Evolutionary conservation across 108 stramenopile genomes (phyloP), one percentile per base, ranked within the genome.

Genomic region (Discostella pseudostelligera): DNA sequence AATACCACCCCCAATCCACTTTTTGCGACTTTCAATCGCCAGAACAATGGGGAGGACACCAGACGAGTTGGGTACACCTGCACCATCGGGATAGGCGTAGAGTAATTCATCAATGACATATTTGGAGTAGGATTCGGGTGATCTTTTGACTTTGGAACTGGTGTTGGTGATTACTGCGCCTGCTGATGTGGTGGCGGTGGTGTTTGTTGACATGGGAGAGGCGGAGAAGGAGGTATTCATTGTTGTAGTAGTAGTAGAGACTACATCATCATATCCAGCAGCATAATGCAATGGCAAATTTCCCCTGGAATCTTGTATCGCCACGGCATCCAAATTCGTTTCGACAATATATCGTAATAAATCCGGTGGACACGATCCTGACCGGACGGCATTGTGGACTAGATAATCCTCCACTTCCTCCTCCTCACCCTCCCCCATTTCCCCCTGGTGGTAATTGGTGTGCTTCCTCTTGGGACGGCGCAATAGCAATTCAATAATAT

Each of bases 1-100:
- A 62, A 89, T 83, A 14, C 91, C 91, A 26, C 91, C 91, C 13
- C 88, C 91, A 76, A 93, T 93, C 88, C 88, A 93, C 69, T 84
- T 87, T 64, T 93, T 93, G 7, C 90, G 83, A 53, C 76, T 64
- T 50, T 84, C 65, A 26, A 93, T 81, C 1, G 91, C 91, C 65
- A 90, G 55, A 3, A 76, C 78, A 20, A 93, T 76, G 6, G 92
- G 92, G 28, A 81, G 87, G 11, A 69, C 59, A 25, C 87, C 88
- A 8, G 83, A 67, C 1, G 65, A 67, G 58, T 93, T 84, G 0
- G 64, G 46, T 29, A 84, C 82, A 10, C 69, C 59, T 0, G 92
- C 92, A 32, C 82, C 92, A 43, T 88, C 87, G 0, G 92, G 92
- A 60, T 85, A 93, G 49, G 88, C 86, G 50, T 93, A 90, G 3